Evolutionary conservation across 331 rosid species (phyloP), one percentile per base, ranked within the genome.

Genomic region (Acacia concinna): DNA sequence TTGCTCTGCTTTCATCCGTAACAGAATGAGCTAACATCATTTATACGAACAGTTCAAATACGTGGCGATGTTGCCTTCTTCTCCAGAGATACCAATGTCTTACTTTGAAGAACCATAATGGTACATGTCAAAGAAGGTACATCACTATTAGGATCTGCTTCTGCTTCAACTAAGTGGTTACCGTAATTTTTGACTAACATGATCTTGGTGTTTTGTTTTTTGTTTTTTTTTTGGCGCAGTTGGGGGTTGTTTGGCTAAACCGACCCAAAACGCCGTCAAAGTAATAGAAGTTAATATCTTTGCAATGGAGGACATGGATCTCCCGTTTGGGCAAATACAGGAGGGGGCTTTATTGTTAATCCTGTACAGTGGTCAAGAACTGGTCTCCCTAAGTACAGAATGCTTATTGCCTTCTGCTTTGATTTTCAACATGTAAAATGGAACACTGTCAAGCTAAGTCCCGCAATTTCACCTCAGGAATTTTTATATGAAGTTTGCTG

Each of bases 31-130:
- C 21, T 23, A 9, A 28, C 32, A 6, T 71, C 15, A 23, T 73
- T 68, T 54, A 44, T 44, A 25, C 37, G 27, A 34, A 49, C 98
- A 94, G 96, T 90, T 83, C 84, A 88, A 90, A 57, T 73, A n/a
- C 11, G 97, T 92, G 76, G 86, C 90, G 23, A 56, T 66, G 32
- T 8, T 84, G 80, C 83, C 87, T 81, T 86, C 86, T 23, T 86
- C 92, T 71, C 86, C 89, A 38, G 92, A 86, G 78, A 52, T 94
- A 40, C 89, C 94, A 5, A 15, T 17, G 79, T 57, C 72, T 77
- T 86, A 76, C 77, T 87, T 84, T 47, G 82, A 84, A 49, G 78
- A 63, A 23, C 21, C 31, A 5, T 68, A 67, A 38, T 52, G 54
- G 34, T 4, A 10, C 57, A 43, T 13, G 38, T 43, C 49, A 31